Base-by-base conservation (phyloP, 371 early-diverging fungal genomes). In the Syncephalastrum sp. region DNA sequence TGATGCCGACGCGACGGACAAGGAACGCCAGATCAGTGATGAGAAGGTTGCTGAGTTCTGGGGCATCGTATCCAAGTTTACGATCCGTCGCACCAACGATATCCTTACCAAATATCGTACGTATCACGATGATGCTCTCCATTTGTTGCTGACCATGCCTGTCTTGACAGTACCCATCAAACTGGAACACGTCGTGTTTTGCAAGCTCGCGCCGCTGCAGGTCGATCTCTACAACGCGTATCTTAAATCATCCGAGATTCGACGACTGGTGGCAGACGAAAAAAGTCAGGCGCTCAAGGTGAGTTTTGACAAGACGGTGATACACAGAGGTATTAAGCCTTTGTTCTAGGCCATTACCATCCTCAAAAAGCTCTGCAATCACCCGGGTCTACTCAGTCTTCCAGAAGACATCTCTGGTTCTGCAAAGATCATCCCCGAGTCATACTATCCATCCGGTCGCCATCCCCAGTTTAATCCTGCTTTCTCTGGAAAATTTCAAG, bases 161-260 rank as follows among this genome's bases (percentile, higher is more conserved):
- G 44, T 50, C 41, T 23, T 5, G 24, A 2, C 63, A 92, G 92
- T 98, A 46, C 98, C 98, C 0, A 82, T 82, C 23, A 98, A 98
- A 71, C 96, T 89, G 73, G 98, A 98, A 56, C 94, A 98, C 62
- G 95, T 98, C 15, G 97, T 98, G 19, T 98, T 98, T 70, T 94
- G 95, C 68, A 83, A 85, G 54, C 74, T 96, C 14, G 81, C 91
- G 1, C 78, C 82, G 7, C 63, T 89, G 17, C 98, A 98, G 70
- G 56, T 82, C n/a, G 73, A 81, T 5, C 72, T 98, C 5, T 98
- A 98, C 69, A 79, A 88, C 43, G 68, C 84, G 15, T 96, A 91
- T 42, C 61, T 89, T 29, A 83, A 83, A 24, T 91, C 95, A 0
- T 84, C 90, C 29, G 92, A 86, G 48, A 89, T 94, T 47, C 89